Conservation (phyloP, 2,329 filamentous ascomycete genomes). For the Paraphoma chrysanthemicola region DNA sequence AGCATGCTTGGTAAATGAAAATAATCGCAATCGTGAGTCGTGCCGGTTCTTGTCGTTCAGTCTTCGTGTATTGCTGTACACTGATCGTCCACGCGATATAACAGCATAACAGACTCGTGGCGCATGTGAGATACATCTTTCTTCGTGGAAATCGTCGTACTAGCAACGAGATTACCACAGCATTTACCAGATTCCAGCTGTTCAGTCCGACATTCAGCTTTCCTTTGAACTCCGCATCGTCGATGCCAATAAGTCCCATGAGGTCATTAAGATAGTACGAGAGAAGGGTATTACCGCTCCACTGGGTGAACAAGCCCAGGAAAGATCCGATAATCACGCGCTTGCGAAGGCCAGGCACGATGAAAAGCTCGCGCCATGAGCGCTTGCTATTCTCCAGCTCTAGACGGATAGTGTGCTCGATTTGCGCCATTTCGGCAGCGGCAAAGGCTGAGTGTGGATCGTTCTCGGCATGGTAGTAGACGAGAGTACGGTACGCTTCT, state of each 20-base stretch:
- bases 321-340: constrained; percentile 67
- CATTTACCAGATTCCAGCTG: constrained; percentile 64
- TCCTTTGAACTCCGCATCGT: constrained; percentile 40
- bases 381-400: constrained; percentile 60
- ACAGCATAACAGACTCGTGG: constrained; percentile 36
- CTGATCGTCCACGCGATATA: constrained; percentile 51
- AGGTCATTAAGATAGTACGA: constrained; percentile 68
- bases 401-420: constrained; percentile 66
- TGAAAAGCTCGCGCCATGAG: constrained; percentile 66
- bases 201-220: constrained; percentile 63
- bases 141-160: constrained; percentile 63
- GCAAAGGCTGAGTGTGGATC: constrained; percentile 65
- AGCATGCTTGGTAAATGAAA: constrained; percentile 58
- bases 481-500: constrained; percentile 66
- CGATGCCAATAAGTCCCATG: constrained; percentile 67
- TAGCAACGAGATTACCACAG: constrained; percentile 61
- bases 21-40: constrained; percentile 55
- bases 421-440: constrained; percentile 71
- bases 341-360: constrained; percentile 68
- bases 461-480: constrained; percentile 70
- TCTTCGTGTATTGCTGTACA: constrained; percentile 57
- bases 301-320: constrained; percentile 71
- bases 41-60: constrained; percentile 45
- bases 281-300: constrained; percentile 69
- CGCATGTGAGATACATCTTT: constrained; percentile 59